Conservation (phyloP, 805 yeast genomes). For the Saturnispora diversa region DNA sequence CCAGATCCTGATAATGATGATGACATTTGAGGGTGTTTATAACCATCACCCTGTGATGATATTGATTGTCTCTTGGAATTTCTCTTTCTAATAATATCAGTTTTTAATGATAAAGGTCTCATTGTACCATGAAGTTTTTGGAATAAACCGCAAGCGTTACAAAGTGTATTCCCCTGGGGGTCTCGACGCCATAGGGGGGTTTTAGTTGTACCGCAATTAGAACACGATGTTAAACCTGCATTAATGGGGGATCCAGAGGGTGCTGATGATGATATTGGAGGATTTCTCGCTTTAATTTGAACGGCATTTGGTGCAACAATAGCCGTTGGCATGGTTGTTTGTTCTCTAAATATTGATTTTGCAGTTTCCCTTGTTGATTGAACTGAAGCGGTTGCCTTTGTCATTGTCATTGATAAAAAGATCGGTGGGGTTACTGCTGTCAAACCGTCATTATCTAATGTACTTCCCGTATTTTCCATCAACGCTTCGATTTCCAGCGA, state of each 20-base stretch:
- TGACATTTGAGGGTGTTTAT: conserved; percentile 11
- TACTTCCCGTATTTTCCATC: no score
- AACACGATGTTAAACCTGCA: conserved; percentile 27
- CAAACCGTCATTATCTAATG: no score
- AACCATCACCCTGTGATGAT: conserved; percentile 16
- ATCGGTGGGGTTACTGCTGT: conserved; percentile 1
- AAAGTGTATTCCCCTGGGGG: conserved; percentile 49
- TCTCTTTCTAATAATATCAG: conserved; percentile 69
- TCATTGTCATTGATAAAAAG: conserved; percentile 4
- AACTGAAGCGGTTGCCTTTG: conserved; percentile 2
- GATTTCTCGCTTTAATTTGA: conserved; percentile 11
- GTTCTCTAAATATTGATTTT: conserved; percentile 6
- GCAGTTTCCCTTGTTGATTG: conserved; percentile 6
- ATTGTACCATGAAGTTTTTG: conserved; percentile 55
- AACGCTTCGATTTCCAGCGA: no score
- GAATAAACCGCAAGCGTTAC: conserved; percentile 60
- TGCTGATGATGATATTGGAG: conserved; percentile 6
- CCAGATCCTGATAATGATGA: background rate
- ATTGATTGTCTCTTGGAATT: conserved; percentile 36
- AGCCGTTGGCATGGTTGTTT: conserved; percentile 7
- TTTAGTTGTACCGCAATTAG: conserved; percentile 50
- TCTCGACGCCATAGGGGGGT: conserved; percentile 60
- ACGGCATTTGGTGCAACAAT: conserved; percentile 10
- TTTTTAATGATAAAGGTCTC: conserved; percentile 46
- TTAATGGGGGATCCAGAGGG: conserved; percentile 6